Base-by-base conservation (phyloP, 2,329 filamentous ascomycete species). In the Colletotrichum sp. region DNA sequence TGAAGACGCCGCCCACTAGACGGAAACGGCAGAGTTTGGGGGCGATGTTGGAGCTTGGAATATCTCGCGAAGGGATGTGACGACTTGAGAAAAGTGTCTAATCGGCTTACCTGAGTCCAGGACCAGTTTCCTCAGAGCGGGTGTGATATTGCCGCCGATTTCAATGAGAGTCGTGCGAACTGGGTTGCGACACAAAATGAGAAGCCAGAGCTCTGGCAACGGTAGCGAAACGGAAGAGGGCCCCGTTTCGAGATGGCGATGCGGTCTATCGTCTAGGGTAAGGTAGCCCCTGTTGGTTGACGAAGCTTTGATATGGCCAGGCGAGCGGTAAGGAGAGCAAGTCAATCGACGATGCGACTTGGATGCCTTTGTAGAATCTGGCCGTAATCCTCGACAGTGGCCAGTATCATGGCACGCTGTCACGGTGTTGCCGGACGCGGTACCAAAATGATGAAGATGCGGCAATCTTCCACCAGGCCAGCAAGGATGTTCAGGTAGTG, bases 401-500 rank as follows among this genome's bases (percentile, higher is more conserved):
- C 32, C 57, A 65, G 67, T 64, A 39, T 64, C 26, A 44, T 39
- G 70, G 49, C 65, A 68, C 30, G 34, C 13, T 65, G 24, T 68
- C 21, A 57, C 66, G 34, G 70, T 60, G 70, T 68, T 68, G 70
- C 64, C 64, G 32, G 49, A 30, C 39, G 63, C 73, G 21, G 36
- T 49, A 57, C n/a, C 44, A 52, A 52, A 21, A 21, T 52, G 64
- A 59, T 21, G 55, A 67, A 39, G 28, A 32, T 30, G 68, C 72
- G 55, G 63, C 68, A 67, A 63, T n/a, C 30, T 68, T 44, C 59
- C 44, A 52, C 44, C 18, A 63, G 21, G 8, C 69, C 62, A 24
- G n/a, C 74, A 76, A 76, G 74, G 74, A 74, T 76, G 65, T 34
- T 60, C 32, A 59, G 64, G 70, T 69, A 59, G 69, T 72, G 72